Percentiles rank a stretch among this genome's conserved stretches.
Conservation (phyloP, 805 yeast genomes). For the Grigorovia transvaalensis region DNA sequence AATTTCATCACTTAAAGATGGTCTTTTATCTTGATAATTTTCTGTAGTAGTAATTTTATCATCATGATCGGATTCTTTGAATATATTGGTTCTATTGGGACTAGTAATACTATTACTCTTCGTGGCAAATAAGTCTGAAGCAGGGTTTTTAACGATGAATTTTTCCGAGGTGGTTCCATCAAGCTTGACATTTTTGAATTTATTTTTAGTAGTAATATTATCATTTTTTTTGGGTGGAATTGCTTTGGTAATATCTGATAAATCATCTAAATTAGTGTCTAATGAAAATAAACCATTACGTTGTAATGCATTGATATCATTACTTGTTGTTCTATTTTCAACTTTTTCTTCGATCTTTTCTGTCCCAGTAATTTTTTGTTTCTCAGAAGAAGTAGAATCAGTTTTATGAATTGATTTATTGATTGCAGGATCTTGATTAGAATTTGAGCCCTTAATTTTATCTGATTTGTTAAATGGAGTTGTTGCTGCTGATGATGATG, state of each 20-base stretch:
- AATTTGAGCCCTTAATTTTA: neutral
- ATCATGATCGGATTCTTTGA: neutral
- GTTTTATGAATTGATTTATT: neutral
- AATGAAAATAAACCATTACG: constrained; percentile 11
- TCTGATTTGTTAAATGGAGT: too few species aligned
- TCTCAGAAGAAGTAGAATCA: neutral
- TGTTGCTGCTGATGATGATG: neutral
- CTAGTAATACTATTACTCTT: too few species aligned
- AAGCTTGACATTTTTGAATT: too few species aligned
- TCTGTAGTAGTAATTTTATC: neutral
- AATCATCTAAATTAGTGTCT: constrained; percentile 23
- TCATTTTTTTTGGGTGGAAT: neutral
- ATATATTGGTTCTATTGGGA: neutral
- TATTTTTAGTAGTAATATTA: neutral
- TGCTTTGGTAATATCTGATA: constrained; percentile 18
- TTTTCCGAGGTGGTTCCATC: too few species aligned
- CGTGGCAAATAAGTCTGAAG: too few species aligned
- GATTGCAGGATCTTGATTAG: neutral
- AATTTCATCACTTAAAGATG: neutral
- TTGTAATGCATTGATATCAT: neutral
- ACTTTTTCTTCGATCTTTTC: neutral
- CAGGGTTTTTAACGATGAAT: too few species aligned
- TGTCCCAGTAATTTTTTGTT: too few species aligned
- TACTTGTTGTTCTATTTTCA: neutral
- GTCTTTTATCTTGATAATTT: neutral